A percentile compares a stretch with the other conserved stretches of the same genome.
phyloP scores from a whole-genome alignment of 179 eudicot species.

The Camellia oleifera region DNA sequence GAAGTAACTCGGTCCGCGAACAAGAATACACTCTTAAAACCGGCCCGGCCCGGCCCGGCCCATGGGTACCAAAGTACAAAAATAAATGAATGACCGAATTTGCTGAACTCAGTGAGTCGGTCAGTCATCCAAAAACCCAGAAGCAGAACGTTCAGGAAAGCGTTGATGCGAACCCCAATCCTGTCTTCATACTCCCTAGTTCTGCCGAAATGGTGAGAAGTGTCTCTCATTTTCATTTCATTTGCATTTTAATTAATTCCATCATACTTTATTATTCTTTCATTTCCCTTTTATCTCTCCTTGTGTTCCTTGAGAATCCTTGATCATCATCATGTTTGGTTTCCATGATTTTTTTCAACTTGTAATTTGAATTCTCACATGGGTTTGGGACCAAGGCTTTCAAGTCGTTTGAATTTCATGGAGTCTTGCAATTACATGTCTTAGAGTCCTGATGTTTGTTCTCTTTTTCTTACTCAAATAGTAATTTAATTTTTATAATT shows the following conservation, averaged over 20 bases:
- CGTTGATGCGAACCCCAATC: background rate
- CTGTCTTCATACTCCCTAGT: background rate
- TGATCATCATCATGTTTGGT: background rate
- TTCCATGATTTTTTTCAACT: background rate
- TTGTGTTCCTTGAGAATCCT: background rate
- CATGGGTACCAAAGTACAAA: no score
- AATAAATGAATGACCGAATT: no score
- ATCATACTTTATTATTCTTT: background rate
- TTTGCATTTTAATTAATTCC: background rate
- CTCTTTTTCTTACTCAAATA: background rate
- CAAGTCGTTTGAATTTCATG: background rate
- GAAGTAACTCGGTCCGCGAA: no score
- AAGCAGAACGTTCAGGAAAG: background rate
- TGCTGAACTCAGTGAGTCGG: background rate
- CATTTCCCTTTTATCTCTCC: background rate
- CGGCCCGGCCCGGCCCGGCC: no score
- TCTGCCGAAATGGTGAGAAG: conserved; percentile 4
- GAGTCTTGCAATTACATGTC: background rate
- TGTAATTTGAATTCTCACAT: background rate
- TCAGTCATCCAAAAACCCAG: conserved; percentile 11
- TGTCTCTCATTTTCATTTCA: background rate
- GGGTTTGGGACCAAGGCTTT: background rate
- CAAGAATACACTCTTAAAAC: no score
- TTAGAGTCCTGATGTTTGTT: background rate
- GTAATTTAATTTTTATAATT: no score